Base-by-base conservation (phyloP, 2,329 filamentous ascomycete species). In the Penicillium frequentans region DNA sequence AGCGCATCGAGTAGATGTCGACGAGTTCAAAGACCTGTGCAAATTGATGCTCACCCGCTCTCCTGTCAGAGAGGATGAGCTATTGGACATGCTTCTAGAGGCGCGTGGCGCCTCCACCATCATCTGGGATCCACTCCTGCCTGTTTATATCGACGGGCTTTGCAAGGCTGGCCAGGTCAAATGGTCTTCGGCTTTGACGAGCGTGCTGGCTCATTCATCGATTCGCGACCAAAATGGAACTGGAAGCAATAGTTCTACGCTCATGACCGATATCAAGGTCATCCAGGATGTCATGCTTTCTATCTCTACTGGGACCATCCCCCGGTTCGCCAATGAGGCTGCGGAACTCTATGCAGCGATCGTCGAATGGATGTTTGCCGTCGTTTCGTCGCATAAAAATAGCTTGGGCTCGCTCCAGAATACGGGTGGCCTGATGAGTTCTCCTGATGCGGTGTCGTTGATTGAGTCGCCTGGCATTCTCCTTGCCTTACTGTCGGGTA, bases 391-490 rank as follows among this genome's bases (percentile, higher is more conserved):
- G 73, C 69, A 73, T 61, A 64, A 69, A 26, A 62, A 56, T 16
- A 64, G 60, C 35, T 52, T 70, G 19, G 64, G 69, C 33, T 59
- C 63, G 1, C 64, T 58, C 19, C 68, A 69, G 52, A 68, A 70
- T 56, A 57, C 54, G 3, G 69, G 65, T 14, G 73, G 69, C 10
- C 54, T 73, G 52, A 70, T 71, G 61, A 68, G 61, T 35, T 74
- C 69, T 1, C 69, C 73, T 6, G 74, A 77, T 61, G 71, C 70
- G 16, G 69, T 73, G n/a, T 71, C 72, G 1, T 62, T 77, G 54
- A 76, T 77, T 52, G 75, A 77, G 60, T 74, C 74, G 21, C 46
- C 77, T n/a, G 75, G 75, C 0, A 75, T 78, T 59, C 58, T 78
- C 16, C 66, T 77, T 24, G 73, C 73, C 35, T 74, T 73, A 23